These are phyloP conservation scores for Gossypium aridum DNA, from an alignment of 441 rosid genomes.

Conservation along the genomic window DNA sequence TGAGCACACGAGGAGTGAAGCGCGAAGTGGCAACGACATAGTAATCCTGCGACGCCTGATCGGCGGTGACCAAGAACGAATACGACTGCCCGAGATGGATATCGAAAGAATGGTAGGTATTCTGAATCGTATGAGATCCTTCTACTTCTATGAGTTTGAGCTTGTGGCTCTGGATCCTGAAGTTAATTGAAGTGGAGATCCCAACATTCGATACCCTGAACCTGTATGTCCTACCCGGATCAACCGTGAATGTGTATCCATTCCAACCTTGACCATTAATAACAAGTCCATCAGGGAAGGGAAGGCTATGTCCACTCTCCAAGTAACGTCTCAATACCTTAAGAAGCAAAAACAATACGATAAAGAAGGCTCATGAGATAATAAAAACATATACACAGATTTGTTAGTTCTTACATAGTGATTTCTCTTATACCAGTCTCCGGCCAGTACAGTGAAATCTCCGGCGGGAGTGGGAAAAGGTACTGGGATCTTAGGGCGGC, in stretches of 20 bases:
- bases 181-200: conserved; percentile 42
- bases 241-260: conserved; percentile 51
- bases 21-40: conserved; percentile 50
- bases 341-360: not conserved
- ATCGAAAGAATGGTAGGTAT: conserved; percentile 39
- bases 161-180: conserved; percentile 59
- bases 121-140: conserved; percentile 68
- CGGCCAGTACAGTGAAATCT: conserved; percentile 45
- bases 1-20: conserved; percentile 47
- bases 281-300: conserved; percentile 55
- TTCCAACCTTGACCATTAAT: conserved; percentile 75
- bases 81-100: conserved; percentile 62
- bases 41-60: conserved; percentile 48
- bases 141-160: conserved; percentile 63
- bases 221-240: conserved; percentile 58
- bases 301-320: conserved; percentile 43
- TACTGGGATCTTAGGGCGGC: conserved; percentile 57
- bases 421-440: conserved; percentile 61
- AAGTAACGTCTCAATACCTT: conserved; percentile 41
- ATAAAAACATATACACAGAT: not conserved
- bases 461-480: conserved; percentile 53
- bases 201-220: conserved; percentile 71
- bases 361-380: not conserved
- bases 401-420: conserved; percentile 38
- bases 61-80: conserved; percentile 52